Percentiles rank a stretch among this genome's conserved stretches.
These are phyloP conservation scores for Zygotorulaspora sp. DNA, from an alignment of 805 yeast genomes.

Conservation along the genomic window DNA sequence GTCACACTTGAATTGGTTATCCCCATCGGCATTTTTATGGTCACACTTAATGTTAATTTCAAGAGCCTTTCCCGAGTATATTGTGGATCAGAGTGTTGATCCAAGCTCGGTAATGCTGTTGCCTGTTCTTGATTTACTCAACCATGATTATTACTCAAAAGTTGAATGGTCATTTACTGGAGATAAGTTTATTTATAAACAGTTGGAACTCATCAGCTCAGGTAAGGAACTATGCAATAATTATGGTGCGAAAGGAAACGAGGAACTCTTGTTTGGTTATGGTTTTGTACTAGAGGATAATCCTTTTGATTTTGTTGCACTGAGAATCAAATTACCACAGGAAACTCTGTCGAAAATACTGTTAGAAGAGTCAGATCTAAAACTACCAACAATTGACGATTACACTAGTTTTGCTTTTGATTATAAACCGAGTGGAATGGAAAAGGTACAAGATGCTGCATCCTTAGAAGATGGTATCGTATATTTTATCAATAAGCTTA, in stretches of 20 bases:
- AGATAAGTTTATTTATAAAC: conserved; percentile 48
- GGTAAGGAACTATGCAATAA: conserved; percentile 63
- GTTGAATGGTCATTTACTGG: conserved; percentile 58
- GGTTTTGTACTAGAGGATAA: conserved; percentile 47
- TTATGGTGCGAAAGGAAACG: conserved; percentile 88
- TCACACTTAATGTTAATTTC: conserved; percentile 66
- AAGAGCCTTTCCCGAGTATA: conserved; percentile 70
- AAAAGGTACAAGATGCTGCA: conserved; percentile 3
- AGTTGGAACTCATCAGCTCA: conserved; percentile 17
- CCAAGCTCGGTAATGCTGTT: conserved; percentile 56
- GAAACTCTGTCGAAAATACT: conserved; percentile 30
- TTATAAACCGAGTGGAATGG: conserved; percentile 3
- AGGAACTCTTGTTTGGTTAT: conserved; percentile 76
- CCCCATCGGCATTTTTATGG: conserved; percentile 71
- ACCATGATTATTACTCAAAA: conserved; percentile 59
- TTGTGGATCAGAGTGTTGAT: conserved; percentile 36
- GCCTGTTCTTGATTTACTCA: conserved; percentile 74
- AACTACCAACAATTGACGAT: conserved; percentile 38
- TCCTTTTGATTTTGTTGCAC: conserved; percentile 56
- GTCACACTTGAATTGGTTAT: conserved; percentile 45
- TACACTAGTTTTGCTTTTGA: conserved; percentile 41
- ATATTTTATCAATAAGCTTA: conserved; percentile 32
- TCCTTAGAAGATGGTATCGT: conserved; percentile 33
- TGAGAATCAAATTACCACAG: conserved; percentile 49
- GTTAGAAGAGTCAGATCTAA: conserved; percentile 34